Conservation (phyloP, 1,284 basidiomycete species). For the Cutaneotrichosporon curvatum region DNA sequence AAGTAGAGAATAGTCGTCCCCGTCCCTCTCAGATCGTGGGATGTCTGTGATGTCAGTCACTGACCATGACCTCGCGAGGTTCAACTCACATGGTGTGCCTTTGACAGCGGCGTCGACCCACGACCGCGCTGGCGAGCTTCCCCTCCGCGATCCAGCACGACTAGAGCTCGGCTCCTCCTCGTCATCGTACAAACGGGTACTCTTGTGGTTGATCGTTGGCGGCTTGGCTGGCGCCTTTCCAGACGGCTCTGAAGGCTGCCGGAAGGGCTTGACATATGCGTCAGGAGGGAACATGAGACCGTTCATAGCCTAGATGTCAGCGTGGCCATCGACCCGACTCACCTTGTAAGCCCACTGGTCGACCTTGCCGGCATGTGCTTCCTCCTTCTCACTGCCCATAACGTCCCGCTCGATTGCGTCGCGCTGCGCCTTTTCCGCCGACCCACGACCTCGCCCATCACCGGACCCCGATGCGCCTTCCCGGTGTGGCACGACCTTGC, state of each 20-base stretch:
- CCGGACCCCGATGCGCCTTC: conserved; percentile 31
- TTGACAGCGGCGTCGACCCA: conserved; percentile 80
- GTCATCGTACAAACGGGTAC: conserved; percentile 70
- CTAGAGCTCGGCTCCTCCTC: conserved; percentile 46
- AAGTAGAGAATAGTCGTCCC: not conserved
- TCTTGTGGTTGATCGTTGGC: conserved; percentile 64
- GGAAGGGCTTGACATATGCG: conserved; percentile 73
- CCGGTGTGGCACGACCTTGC: conserved; percentile 38
- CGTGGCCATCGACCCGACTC: conserved; percentile 14
- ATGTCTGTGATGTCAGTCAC: conserved; percentile 4
- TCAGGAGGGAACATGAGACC: conserved; percentile 88
- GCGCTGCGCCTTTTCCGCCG: conserved; percentile 23
- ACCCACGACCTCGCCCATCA: conserved; percentile 31
- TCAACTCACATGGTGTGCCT: conserved; percentile 54
- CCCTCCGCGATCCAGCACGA: conserved; percentile 43
- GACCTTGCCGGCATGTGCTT: conserved; percentile 49
- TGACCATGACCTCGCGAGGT: not conserved
- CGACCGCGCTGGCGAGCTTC: conserved; percentile 57
- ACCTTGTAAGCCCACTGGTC: conserved; percentile 79
- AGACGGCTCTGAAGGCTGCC: conserved; percentile 4
- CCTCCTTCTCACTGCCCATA: conserved; percentile 60
- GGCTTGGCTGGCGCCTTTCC: conserved; percentile 44
- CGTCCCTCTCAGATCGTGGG: not conserved
- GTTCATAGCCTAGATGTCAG: conserved; percentile 49
- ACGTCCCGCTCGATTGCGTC: conserved; percentile 46